These are phyloP conservation scores for Auxenochlorella protothecoides DNA, from an alignment of 139 green algal genomes.

Conservation along the genomic window DNA sequence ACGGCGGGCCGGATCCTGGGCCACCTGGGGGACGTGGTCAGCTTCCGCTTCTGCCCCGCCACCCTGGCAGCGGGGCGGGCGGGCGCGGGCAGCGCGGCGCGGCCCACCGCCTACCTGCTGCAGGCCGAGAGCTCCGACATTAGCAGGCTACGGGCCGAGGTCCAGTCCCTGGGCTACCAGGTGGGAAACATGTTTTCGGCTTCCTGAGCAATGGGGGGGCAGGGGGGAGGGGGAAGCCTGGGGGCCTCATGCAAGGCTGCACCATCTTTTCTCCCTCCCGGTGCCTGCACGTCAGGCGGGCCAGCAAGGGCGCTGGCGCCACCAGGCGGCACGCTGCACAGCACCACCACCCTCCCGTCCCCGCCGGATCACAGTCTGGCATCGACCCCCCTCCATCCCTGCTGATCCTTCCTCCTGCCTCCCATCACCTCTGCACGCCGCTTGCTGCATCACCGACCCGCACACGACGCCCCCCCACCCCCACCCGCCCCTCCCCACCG, in stretches of 20 bases:
- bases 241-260: not conserved
- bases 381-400: not conserved
- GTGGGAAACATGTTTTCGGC: too few relatives aligned
- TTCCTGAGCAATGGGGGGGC: too few relatives aligned
- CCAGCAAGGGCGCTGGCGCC: too few relatives aligned
- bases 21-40: conserved; percentile 55
- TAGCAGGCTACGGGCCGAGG: conserved; percentile 41
- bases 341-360: too few relatives aligned
- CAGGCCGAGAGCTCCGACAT: conserved; percentile 56
- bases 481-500: too few relatives aligned
- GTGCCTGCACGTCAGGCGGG: too few relatives aligned
- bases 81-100: not conserved
- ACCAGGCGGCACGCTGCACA: too few relatives aligned
- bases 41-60: conserved; percentile 27
- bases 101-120: conserved; percentile 35
- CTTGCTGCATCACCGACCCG: not conserved
- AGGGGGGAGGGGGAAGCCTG: not conserved
- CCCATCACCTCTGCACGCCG: not conserved
- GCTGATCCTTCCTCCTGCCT: not conserved
- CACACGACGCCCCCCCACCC: too few relatives aligned
- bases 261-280: not conserved
- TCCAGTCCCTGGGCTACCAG: conserved; percentile 49
- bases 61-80: not conserved
- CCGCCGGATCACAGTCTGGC: too few relatives aligned
- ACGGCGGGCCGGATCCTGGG: conserved; percentile 33